These are phyloP conservation scores for Prillingera fragicola DNA, from an alignment of 1,284 basidiomycete genomes.

Conservation along the genomic window DNA sequence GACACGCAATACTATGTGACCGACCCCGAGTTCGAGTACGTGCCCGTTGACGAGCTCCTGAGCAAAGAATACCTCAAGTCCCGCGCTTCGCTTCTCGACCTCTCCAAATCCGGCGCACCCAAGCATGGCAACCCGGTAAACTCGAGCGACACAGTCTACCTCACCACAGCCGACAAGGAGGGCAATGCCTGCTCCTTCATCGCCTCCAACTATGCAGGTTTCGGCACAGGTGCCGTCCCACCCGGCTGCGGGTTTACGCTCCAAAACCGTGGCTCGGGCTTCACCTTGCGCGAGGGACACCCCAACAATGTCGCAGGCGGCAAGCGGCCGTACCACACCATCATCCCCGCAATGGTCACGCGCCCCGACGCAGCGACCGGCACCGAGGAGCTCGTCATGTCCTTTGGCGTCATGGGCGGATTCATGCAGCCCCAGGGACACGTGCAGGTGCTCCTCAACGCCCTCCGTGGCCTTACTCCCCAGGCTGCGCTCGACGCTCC, in stretches of 20 bases:
- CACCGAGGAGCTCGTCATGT: constrained; percentile 79
- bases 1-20: constrained; percentile 71
- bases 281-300: constrained; percentile 71
- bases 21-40: constrained; percentile 68
- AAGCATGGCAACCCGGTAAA: constrained; percentile 53
- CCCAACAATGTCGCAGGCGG: constrained; percentile 74
- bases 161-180: constrained; percentile 78
- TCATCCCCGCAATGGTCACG: constrained; percentile 85
- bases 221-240: constrained; percentile 66
- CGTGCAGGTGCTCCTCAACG: constrained; percentile 66
- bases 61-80: constrained; percentile 76
- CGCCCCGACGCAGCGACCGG: too few relatives aligned
- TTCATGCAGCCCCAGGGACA: constrained; percentile 25
- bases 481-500: constrained; percentile 85
- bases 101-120: constrained; percentile 60
- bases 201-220: constrained; percentile 70
- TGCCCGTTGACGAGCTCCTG: constrained; percentile 71
- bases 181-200: constrained; percentile 92
- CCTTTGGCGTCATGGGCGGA: constrained; percentile 81
- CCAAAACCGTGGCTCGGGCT: constrained; percentile 86
- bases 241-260: constrained; percentile 91
- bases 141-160: constrained; percentile 92
- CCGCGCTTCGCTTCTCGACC: constrained; percentile 75
- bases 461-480: constrained; percentile 74
- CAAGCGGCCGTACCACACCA: constrained; percentile 92